A percentile compares a stretch with the other conserved stretches of the same genome.
phyloP scores from a whole-genome alignment of 2,329 filamentous ascomycete species.

The Fusarium continuum region DNA sequence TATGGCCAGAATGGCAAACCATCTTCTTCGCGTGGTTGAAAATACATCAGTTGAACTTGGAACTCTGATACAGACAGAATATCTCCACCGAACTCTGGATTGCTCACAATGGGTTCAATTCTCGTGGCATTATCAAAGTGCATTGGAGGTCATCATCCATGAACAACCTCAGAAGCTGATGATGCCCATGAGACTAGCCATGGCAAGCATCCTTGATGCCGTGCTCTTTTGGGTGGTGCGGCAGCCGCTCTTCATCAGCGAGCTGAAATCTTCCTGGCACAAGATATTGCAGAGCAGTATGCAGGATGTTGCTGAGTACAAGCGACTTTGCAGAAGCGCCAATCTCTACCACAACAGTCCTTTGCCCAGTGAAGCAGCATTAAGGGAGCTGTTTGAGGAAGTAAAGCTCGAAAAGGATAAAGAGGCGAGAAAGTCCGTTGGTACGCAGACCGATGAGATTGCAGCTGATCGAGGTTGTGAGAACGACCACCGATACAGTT shows the following conservation, averaged over 20 bases:
- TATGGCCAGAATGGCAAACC: slow-evolving; percentile 41
- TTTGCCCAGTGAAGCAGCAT: slow-evolving; percentile 27
- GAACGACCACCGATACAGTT: background rate
- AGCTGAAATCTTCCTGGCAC: slow-evolving; percentile 43
- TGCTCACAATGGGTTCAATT: slow-evolving; percentile 35
- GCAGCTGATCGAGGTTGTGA: background rate
- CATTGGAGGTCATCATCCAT: slow-evolving; percentile 44
- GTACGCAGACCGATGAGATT: background rate
- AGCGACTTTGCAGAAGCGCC: slow-evolving; percentile 26
- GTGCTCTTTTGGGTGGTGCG: slow-evolving; percentile 43
- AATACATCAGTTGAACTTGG: slow-evolving; percentile 40
- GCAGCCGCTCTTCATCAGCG: slow-evolving; percentile 34
- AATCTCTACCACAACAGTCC: slow-evolving; percentile 17
- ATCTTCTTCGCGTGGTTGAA: slow-evolving; percentile 44
- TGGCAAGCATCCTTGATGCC: slow-evolving; percentile 46
- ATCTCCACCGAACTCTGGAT: slow-evolving; percentile 26
- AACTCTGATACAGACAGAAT: slow-evolving; percentile 24
- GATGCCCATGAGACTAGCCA: slow-evolving; percentile 45
- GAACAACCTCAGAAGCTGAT: slow-evolving; percentile 39
- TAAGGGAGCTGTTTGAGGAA: slow-evolving; percentile 37
- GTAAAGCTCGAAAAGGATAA: background rate
- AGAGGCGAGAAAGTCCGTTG: background rate
- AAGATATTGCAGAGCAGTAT: slow-evolving; percentile 38
- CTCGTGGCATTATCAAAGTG: slow-evolving; percentile 42
- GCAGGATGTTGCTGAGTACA: slow-evolving; percentile 42